A percentile compares a stretch with the other conserved stretches of the same genome.
Evolutionary conservation across 2,329 filamentous ascomycete species (phyloP).

Genomic region (Teratosphaeriaceae sp.): DNA sequence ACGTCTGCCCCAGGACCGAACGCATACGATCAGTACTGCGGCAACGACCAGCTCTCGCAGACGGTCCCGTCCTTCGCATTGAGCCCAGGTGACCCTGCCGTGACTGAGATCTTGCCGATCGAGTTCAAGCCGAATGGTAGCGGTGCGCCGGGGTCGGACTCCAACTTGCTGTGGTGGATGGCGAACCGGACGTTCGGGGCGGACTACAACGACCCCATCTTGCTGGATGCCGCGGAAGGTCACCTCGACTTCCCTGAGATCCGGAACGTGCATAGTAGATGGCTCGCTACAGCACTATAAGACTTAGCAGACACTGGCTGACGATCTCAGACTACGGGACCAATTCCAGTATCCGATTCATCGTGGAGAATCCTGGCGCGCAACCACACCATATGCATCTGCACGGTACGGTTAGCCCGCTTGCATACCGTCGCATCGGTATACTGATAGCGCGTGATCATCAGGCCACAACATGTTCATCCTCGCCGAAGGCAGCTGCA

Average conservation of each 20-base stretch:
- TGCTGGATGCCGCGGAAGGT: slow-evolving; percentile 44
- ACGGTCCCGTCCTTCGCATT: slow-evolving; percentile 51
- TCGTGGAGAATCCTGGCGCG: slow-evolving; percentile 40
- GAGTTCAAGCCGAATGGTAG: slow-evolving; percentile 40
- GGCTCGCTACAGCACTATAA: no score
- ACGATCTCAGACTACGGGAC: slow-evolving; percentile 37
- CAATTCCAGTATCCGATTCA: slow-evolving; percentile 51
- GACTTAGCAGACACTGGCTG: no score
- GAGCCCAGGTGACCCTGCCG: slow-evolving; percentile 25
- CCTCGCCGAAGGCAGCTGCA: slow-evolving; percentile 32
- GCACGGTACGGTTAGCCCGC: slow-evolving; percentile 18
- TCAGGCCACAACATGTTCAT: slow-evolving; percentile 52
- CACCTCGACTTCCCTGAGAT: slow-evolving; percentile 25
- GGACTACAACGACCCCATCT: slow-evolving; percentile 44
- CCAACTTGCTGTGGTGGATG: slow-evolving; percentile 48
- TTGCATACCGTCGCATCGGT: no score
- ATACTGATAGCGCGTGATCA: no score
- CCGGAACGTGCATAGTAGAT: slow-evolving; percentile 46
- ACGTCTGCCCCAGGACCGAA: slow-evolving; percentile 45
- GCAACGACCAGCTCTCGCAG: slow-evolving; percentile 50
- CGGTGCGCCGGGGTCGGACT: slow-evolving; percentile 5
- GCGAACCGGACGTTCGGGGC: slow-evolving; percentile 46
- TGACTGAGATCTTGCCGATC: slow-evolving; percentile 39
- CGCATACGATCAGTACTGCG: slow-evolving; percentile 47
- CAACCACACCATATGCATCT: slow-evolving; percentile 29